Conservation (phyloP, 2,329 filamentous ascomycete species). For the Cordyceps cateniannulata region DNA sequence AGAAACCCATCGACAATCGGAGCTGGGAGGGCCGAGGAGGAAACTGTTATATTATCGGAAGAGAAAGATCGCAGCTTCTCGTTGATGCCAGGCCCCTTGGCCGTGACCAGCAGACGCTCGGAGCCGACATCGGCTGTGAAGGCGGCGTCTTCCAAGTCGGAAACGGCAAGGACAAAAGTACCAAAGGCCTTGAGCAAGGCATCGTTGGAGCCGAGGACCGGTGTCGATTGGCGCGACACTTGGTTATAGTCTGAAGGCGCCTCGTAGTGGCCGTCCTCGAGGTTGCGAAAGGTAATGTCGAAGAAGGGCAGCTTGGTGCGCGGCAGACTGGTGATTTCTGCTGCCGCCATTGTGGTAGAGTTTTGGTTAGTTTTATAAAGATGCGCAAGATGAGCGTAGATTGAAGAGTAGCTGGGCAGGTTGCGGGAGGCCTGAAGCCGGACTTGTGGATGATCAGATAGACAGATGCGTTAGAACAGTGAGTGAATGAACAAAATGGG, state of each 20-base stretch:
- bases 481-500: not conserved
- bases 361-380: no score
- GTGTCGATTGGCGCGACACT: not conserved
- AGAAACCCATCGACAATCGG: not conserved
- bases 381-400: not conserved
- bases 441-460: not conserved
- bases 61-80: conserved; percentile 1
- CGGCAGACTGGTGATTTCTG: not conserved
- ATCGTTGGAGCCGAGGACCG: not conserved
- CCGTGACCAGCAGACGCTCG: conserved; percentile 9
- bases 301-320: conserved; percentile 13
- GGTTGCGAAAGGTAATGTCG: conserved; percentile 7
- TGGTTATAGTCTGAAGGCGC: conserved; percentile 9
- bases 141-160: conserved; percentile 6
- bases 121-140: conserved; percentile 10
- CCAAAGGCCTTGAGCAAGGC: conserved; percentile 5
- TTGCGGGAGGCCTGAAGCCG: no score
- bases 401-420: not conserved
- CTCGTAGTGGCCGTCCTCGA: conserved; percentile 1
- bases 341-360: not conserved
- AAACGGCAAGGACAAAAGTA: conserved; percentile 4
- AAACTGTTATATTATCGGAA: not conserved
- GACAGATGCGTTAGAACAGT: not conserved
- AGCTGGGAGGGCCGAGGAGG: not conserved
- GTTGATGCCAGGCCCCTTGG: conserved; percentile 3